Percentiles rank a stretch among this genome's conserved stretches.
Conservation (phyloP, 176 grass and related monocot genomes). For the Carex pumila region DNA sequence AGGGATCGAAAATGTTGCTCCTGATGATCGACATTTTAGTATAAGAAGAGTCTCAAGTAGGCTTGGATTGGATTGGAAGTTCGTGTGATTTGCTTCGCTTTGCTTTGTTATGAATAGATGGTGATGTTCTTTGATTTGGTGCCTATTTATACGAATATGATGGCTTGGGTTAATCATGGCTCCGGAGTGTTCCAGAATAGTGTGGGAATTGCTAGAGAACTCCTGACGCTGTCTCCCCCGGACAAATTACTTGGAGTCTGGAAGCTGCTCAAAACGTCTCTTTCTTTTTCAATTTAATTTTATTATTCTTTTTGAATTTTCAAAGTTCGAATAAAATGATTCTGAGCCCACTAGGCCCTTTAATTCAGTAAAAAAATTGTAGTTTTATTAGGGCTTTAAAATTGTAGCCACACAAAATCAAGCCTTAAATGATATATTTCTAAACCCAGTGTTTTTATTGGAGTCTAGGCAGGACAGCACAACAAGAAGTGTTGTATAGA, state of each 20-base stretch:
- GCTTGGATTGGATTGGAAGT: neutral
- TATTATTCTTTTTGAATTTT: neutral
- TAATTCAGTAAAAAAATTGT: too few relatives aligned
- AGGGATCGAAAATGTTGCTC: slow-evolving; percentile 32
- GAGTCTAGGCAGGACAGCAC: neutral
- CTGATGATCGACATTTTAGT: slow-evolving; percentile 22
- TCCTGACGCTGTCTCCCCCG: neutral
- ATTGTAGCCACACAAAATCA: neutral
- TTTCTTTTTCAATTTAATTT: neutral
- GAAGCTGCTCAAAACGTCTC: neutral
- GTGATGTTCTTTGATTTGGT: neutral
- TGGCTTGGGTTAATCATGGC: neutral
- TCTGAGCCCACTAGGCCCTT: too few relatives aligned
- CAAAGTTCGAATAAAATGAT: too few relatives aligned
- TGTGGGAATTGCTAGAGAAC: neutral
- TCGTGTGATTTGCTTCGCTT: neutral
- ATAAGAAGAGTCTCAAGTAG: neutral
- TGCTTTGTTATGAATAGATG: neutral
- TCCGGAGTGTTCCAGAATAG: slow-evolving; percentile 15
- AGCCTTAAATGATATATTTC: too few relatives aligned
- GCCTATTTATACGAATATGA: slow-evolving; percentile 18
- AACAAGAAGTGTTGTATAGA: neutral
- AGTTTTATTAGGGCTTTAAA: neutral
- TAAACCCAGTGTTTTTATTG: neutral
- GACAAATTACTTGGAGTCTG: neutral